A percentile compares a stretch with the other conserved stretches of the same genome.
phyloP scores from a whole-genome alignment of 257 asterid species.

The Rhazya stricta region DNA sequence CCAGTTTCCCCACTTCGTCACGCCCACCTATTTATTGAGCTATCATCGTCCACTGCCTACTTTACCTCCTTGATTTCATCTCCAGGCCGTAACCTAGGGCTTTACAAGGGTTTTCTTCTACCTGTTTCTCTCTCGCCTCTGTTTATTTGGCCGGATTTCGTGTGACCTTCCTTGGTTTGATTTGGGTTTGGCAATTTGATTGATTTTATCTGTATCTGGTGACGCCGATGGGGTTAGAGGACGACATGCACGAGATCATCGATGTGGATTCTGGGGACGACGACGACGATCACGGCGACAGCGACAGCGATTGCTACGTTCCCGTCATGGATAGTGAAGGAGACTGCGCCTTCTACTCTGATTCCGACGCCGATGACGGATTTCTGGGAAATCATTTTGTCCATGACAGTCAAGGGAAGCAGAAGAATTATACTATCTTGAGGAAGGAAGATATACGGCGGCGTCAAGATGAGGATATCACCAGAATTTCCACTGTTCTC shows the following conservation, averaged over 20 bases:
- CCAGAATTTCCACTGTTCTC: constrained; percentile 22
- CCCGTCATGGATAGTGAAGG: neutral
- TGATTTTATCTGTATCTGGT: neutral
- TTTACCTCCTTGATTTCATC: neutral
- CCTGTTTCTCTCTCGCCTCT: neutral
- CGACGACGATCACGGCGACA: constrained; percentile 7
- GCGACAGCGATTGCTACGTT: neutral
- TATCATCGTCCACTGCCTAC: neutral
- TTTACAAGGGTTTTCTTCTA: neutral
- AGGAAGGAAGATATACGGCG: constrained; percentile 25
- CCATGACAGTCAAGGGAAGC: neutral
- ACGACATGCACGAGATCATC: constrained; percentile 6
- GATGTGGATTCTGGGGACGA: constrained; percentile 14
- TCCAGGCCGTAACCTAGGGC: constrained; percentile 6
- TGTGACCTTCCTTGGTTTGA: neutral
- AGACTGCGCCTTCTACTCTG: neutral
- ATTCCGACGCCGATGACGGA: constrained; percentile 11
- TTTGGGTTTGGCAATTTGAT: neutral
- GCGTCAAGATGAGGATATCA: constrained; percentile 25
- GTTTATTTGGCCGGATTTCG: neutral
- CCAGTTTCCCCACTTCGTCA: neutral
- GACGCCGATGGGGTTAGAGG: neutral
- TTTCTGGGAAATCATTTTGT: neutral
- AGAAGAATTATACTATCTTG: constrained; percentile 14
- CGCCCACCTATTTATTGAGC: neutral